A percentile compares a stretch with the other conserved stretches of the same genome.
Conservation (phyloP, 1,284 basidiomycete species). For the Kalmanozyma brasiliensis region DNA sequence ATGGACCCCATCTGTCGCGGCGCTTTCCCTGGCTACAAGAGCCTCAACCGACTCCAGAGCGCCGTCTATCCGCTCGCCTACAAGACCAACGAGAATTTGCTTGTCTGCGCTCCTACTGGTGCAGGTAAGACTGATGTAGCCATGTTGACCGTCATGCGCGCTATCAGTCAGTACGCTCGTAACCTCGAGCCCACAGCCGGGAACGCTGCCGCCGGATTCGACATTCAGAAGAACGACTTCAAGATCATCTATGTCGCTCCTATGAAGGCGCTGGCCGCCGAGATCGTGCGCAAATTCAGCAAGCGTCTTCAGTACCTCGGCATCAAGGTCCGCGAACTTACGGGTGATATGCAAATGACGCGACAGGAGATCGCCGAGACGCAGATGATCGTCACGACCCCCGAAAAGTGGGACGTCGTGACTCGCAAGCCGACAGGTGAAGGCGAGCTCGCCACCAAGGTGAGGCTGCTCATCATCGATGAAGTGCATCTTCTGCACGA, state of each 20-base stretch:
- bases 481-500: conserved; percentile 98
- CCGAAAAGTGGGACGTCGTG: conserved; percentile 99
- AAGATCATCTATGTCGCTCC: conserved; percentile 99
- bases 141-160: conserved; percentile 90
- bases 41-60: conserved; percentile 93
- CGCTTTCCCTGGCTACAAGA: conserved; percentile 89
- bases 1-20: conserved; percentile 82
- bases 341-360: conserved; percentile 99
- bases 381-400: conserved; percentile 98
- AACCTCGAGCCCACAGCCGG: conserved; percentile 75
- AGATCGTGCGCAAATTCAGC: conserved; percentile 91
- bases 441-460: conserved; percentile 85
- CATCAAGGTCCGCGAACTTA: conserved; percentile 89
- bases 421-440: conserved; percentile 96
- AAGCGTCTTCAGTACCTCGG: conserved; percentile 90
- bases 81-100: conserved; percentile 92
- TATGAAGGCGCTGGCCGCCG: conserved; percentile 97
- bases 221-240: conserved; percentile 72
- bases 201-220: conserved; percentile 44
- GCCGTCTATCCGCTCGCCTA: conserved; percentile 95
- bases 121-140: conserved; percentile 98
- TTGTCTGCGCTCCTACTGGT: conserved; percentile 73
- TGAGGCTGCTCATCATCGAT: conserved; percentile 96
- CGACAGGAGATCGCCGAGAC: conserved; percentile 93
- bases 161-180: conserved; percentile 80